Base-by-base conservation (phyloP, 1,139 yeast genomes). In the Magnusiomyces fungicola region DNA sequence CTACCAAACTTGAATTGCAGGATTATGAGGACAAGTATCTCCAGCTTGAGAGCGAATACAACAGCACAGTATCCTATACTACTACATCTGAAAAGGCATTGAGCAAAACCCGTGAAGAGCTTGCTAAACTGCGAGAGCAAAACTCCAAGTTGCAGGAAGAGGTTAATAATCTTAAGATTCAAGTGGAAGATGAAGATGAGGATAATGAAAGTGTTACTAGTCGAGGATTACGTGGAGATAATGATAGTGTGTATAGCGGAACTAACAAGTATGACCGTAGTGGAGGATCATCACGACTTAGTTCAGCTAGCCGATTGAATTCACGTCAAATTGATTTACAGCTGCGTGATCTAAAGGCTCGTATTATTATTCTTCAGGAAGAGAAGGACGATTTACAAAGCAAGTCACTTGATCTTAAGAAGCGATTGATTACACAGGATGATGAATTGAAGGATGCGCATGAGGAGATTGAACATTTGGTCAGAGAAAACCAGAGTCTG, bases 281-380 rank as follows among this genome's bases (percentile, higher is more conserved):
- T 14, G 36, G 36, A 7, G 30, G 47, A 33, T 49, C 45, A 43
- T 51, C 46, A 16, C 48, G 50, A 12, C 14, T 43, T 21, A 49
- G 45, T n/a, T 43, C 48, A 6, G 29, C 38, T 6, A 51, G 49
- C 19, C 49, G 50, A 27, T 50, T 56, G 33, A 40, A 72, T 48
- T 78, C 75, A 56, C 87, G 87, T 38, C 90, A 84, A 58, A 83
- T 76, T 61, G 84, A 82, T 57, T 73, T 87, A 71, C 86, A 83
- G 65, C 75, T 88, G 43, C 81, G 85, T 60, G 96, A 88, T 60
- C 71, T 88, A 60, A 86, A 87, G 59, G 95, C 96, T 1, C 95
- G 87, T 63, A 71, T 88, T 59, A 84, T 77, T 58, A 83, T 88
- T 54, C 74, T 83, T 59, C 82, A 81, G 58, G 92, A 87, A 66